Conservation (phyloP, 1,284 basidiomycete genomes). For the Crepidotus sp. region DNA sequence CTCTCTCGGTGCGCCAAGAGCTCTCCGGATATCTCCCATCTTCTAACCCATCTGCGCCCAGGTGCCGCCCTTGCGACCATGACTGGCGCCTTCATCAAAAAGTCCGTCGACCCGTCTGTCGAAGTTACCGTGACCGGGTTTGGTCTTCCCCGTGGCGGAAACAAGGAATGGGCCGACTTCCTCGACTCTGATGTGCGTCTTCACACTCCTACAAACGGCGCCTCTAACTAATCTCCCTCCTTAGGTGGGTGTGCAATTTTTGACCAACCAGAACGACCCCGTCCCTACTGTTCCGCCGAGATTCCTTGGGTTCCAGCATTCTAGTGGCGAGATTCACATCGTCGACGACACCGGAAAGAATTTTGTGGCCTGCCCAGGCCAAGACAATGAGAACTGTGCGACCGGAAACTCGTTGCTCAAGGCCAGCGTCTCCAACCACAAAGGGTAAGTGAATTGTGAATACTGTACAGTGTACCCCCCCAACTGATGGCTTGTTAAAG, state of each 20-base stretch:
- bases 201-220: background rate
- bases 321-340: slow-evolving; percentile 31
- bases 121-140: slow-evolving; percentile 32
- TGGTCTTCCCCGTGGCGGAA: slow-evolving; percentile 36
- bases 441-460: slow-evolving; percentile 9
- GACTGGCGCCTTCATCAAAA: slow-evolving; percentile 35
- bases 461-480: background rate
- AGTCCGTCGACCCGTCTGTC: slow-evolving; percentile 29
- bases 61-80: slow-evolving; percentile 38
- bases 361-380: slow-evolving; percentile 20
- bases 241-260: slow-evolving; percentile 23
- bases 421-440: slow-evolving; percentile 16
- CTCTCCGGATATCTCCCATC: background rate
- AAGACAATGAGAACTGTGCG: slow-evolving; percentile 20
- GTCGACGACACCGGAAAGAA: slow-evolving; percentile 11
- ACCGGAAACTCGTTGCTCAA: slow-evolving; percentile 18
- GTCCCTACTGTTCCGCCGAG: slow-evolving; percentile 30
- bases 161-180: slow-evolving; percentile 37
- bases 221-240: background rate
- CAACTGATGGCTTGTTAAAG: background rate
- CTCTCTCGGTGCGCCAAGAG: slow-evolving; percentile 25
- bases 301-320: slow-evolving; percentile 27
- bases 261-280: slow-evolving; percentile 33
- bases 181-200: slow-evolving; percentile 28
- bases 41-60: slow-evolving; percentile 6